phyloP scores from a whole-genome alignment of 192 early-diverging fungal genomes.

The Coemansia asiatica region DNA sequence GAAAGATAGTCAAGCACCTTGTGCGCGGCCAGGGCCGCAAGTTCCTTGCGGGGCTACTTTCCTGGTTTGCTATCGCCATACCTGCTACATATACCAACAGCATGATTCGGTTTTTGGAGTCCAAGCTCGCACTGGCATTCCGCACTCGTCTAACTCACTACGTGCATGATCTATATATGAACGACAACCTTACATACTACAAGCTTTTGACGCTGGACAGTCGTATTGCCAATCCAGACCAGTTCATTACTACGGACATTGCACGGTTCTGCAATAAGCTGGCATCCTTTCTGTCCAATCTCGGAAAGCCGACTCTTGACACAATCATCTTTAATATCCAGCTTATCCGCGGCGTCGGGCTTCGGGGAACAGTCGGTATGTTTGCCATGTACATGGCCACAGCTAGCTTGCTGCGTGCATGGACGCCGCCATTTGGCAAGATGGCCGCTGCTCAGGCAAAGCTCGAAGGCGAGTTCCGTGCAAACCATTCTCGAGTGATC shows the following conservation, averaged over 20 bases:
- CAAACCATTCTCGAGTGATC: conserved; percentile 89
- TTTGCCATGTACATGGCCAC: conserved; percentile 78
- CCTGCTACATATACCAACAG: conserved; percentile 97
- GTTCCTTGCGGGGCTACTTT: conserved; percentile 74
- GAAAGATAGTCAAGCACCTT: conserved; percentile 91
- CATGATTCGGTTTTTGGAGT: conserved; percentile 70
- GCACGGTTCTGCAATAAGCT: conserved; percentile 87
- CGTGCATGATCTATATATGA: conserved; percentile 84
- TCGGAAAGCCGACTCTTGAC: conserved; percentile 94
- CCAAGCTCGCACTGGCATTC: conserved; percentile 73
- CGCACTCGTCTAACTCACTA: conserved; percentile 86
- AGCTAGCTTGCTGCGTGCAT: conserved; percentile 73
- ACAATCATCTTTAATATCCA: conserved; percentile 91
- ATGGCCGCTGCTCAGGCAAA: conserved; percentile 89
- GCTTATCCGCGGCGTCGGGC: conserved; percentile 81
- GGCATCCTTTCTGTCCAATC: conserved; percentile 85
- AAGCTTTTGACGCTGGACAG: conserved; percentile 86
- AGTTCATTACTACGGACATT: conserved; percentile 87
- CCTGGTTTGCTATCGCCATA: conserved; percentile 92
- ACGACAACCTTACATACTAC: conserved; percentile 90
- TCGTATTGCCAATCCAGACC: conserved; percentile 86
- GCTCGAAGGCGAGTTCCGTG: conserved; percentile 94
- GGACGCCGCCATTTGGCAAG: conserved; percentile 94
- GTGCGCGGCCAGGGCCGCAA: conserved; percentile 78
- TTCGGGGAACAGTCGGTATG: conserved; percentile 78